Conservation (phyloP, 495 filamentous ascomycete species). For the Hypoxylon fragiforme region DNA sequence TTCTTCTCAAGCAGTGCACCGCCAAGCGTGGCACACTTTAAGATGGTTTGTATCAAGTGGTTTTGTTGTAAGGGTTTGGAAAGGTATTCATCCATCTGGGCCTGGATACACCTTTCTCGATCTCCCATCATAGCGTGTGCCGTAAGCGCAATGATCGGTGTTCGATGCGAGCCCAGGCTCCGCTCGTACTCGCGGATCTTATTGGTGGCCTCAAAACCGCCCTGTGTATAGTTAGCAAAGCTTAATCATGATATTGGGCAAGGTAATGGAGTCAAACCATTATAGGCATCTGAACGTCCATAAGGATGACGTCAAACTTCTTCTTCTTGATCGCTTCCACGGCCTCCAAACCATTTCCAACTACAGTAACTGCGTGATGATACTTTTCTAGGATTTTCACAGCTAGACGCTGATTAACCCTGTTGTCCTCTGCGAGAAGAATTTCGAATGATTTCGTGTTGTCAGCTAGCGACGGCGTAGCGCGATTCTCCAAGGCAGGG, state of each 20-base stretch:
- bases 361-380: constrained; percentile 94
- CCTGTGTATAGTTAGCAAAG: constrained; percentile 54
- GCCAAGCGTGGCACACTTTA: constrained; percentile 92
- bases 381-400: constrained; percentile 98
- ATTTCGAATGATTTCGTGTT: constrained; percentile 97
- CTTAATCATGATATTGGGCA: background rate
- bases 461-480: constrained; percentile 87
- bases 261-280: constrained; percentile 61
- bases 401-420: constrained; percentile 93
- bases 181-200: constrained; percentile 96
- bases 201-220: constrained; percentile 95
- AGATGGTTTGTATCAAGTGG: constrained; percentile 96
- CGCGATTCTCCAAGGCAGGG: constrained; percentile 92
- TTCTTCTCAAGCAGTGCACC: constrained; percentile 79
- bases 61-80: constrained; percentile 98
- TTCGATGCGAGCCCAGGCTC: constrained; percentile 72
- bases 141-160: constrained; percentile 95
- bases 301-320: constrained; percentile 94
- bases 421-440: constrained; percentile 94
- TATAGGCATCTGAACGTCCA: constrained; percentile 99
- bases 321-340: constrained; percentile 85
- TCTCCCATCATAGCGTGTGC: constrained; percentile 99
- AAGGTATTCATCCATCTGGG: constrained; percentile 98
- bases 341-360: constrained; percentile 91
- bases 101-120: constrained; percentile 95